Evolutionary conservation across 805 yeast species (phyloP).

Genomic region (Ogataea neopini): DNA sequence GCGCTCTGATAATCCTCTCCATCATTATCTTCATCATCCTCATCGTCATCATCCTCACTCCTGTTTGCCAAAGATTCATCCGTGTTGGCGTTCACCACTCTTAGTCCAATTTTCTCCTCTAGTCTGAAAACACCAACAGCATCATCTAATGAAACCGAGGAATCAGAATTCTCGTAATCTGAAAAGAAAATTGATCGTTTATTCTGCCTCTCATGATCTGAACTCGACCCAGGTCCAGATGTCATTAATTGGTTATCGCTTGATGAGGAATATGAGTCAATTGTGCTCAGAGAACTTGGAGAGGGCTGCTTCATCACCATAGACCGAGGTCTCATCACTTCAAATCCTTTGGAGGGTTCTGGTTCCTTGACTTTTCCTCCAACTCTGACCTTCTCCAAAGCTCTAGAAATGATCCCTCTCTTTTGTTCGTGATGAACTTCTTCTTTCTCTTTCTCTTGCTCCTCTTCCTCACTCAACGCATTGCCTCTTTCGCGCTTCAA

Average conservation of each 20-base stretch:
- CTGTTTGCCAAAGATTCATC: background rate
- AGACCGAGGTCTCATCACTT: conserved; percentile 33
- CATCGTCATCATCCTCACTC: background rate
- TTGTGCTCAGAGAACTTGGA: background rate
- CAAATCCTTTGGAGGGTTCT: conserved; percentile 23
- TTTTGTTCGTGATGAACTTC: too few species aligned
- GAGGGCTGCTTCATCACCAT: background rate
- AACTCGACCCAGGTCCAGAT: too few species aligned
- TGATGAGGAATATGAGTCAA: background rate
- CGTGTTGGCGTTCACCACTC: conserved; percentile 2
- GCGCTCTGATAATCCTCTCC: background rate
- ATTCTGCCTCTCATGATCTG: too few species aligned
- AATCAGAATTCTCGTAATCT: conserved; percentile 1
- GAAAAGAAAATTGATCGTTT: background rate
- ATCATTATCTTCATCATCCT: background rate
- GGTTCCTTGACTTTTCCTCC: background rate
- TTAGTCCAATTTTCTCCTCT: background rate
- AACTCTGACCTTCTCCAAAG: background rate
- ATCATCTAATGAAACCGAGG: background rate
- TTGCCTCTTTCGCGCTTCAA: conserved; percentile 3
- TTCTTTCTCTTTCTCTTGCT: too few species aligned
- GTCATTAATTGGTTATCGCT: background rate
- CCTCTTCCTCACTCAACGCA: background rate
- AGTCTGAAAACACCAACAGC: background rate
- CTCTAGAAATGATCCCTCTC: background rate